Evolutionary conservation across 2,329 filamentous ascomycete genomes (phyloP).

Genomic region (Endocalyx cinctus): DNA sequence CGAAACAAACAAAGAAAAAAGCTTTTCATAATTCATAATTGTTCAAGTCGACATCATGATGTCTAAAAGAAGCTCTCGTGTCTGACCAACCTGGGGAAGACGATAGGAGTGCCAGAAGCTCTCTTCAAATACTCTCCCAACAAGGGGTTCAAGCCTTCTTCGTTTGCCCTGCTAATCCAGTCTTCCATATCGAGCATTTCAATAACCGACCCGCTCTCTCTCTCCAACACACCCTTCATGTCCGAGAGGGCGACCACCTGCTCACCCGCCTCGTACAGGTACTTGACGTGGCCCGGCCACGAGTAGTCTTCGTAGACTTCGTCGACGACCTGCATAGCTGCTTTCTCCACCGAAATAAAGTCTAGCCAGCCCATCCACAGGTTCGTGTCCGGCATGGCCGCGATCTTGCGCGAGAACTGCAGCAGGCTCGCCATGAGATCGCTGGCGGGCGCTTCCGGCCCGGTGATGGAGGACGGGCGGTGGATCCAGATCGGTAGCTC

Average conservation of each 20-base stretch:
- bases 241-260: slow-evolving; percentile 6
- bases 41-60: too few relatives aligned
- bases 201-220: slow-evolving; percentile 3
- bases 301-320: slow-evolving; percentile 11
- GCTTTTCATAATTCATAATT: too few relatives aligned
- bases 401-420: slow-evolving; percentile 1
- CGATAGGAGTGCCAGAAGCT: slow-evolving; percentile 2
- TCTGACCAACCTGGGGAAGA: slow-evolving; percentile 6
- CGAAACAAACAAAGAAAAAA: too few relatives aligned
- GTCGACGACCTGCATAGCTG: slow-evolving; percentile 8
- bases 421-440: slow-evolving; percentile 8
- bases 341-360: slow-evolving; percentile 6
- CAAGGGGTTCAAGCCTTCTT: slow-evolving; percentile 7
- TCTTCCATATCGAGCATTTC: slow-evolving; percentile 6
- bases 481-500: slow-evolving; percentile 8
- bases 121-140: slow-evolving; percentile 6
- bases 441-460: slow-evolving; percentile 1
- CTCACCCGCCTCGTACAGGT: slow-evolving; percentile 9
- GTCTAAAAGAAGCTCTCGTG: slow-evolving; percentile 10
- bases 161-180: slow-evolving; percentile 6
- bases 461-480: slow-evolving; percentile 7
- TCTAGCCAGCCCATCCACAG: slow-evolving; percentile 7
- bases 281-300: slow-evolving; percentile 9
- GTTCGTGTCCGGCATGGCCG: slow-evolving; percentile 5
- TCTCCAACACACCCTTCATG: slow-evolving; percentile 5